Evolutionary conservation across 768 basidiomycete genomes (phyloP).

Genomic region (Tricholoma sp.): DNA sequence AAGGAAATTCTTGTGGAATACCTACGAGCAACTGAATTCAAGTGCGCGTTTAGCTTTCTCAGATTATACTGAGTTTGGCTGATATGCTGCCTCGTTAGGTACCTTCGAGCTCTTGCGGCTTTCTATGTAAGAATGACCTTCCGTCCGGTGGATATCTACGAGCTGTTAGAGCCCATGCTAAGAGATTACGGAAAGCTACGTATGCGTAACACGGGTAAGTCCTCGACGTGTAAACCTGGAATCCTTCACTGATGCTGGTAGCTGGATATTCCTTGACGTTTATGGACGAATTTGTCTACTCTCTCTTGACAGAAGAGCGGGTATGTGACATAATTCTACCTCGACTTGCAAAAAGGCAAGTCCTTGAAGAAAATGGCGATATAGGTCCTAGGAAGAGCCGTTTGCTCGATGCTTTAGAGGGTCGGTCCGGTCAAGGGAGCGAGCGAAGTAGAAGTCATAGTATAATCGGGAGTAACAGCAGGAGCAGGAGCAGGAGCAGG

Average conservation of each 20-base stretch:
- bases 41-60: conserved; percentile 44
- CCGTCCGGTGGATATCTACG: conserved; percentile 83
- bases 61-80: not conserved
- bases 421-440: conserved; percentile 51
- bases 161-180: conserved; percentile 87
- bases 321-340: conserved; percentile 97
- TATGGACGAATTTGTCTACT: conserved; percentile 90
- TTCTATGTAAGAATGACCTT: conserved; percentile 97
- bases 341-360: conserved; percentile 76
- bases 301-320: conserved; percentile 79
- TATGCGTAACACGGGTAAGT: conserved; percentile 70
- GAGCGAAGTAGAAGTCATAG: conserved; percentile 35
- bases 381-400: conserved; percentile 81
- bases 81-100: conserved; percentile 46
- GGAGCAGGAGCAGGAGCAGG: conserved; percentile 18
- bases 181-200: conserved; percentile 93
- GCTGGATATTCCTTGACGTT: conserved; percentile 82
- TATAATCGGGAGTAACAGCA: conserved; percentile 31
- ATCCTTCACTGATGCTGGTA: conserved; percentile 24
- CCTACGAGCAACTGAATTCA: conserved; percentile 94
- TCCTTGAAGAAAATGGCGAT: conserved; percentile 90
- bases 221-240: not conserved
- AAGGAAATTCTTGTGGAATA: conserved; percentile 97
- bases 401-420: conserved; percentile 85
- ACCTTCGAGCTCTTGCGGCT: conserved; percentile 87